Evolutionary conservation across 257 asterid genomes (phyloP).

Genomic region (Capsicum baccatum): DNA sequence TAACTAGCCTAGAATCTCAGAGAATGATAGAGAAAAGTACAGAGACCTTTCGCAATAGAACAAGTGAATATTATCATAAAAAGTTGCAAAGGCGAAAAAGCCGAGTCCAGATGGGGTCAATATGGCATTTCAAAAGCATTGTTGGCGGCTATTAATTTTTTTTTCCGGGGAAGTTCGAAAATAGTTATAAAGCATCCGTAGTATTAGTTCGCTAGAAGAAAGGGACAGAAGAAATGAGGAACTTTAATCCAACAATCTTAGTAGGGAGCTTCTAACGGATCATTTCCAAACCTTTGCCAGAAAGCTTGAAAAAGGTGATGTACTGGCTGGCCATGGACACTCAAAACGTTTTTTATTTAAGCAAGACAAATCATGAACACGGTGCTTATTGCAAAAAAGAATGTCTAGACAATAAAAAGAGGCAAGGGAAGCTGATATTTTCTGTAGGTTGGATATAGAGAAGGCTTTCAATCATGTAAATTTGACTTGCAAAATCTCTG

Average conservation of each 20-base stretch:
- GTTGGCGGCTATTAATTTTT: neutral
- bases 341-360: neutral
- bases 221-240: neutral
- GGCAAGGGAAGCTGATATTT: constrained; percentile 14
- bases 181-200: neutral
- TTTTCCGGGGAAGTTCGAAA: neutral
- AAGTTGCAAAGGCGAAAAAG: too few species aligned
- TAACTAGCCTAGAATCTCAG: too few species aligned
- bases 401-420: neutral
- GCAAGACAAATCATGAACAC: neutral
- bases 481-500: constrained; percentile 5
- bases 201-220: neutral
- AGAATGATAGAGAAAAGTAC: too few species aligned
- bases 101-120: neutral
- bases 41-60: too few species aligned
- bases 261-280: neutral
- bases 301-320: neutral
- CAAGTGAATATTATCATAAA: too few species aligned
- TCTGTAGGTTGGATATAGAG: neutral
- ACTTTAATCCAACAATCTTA: neutral
- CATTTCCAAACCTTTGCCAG: neutral
- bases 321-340: neutral
- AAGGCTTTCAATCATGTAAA: constrained; percentile 9
- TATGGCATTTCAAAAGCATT: neutral
- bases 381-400: neutral